Evolutionary conservation across 2,329 filamentous ascomycete genomes (phyloP), one percentile per base, ranked within the genome.

Genomic region (Cytospora mali): DNA sequence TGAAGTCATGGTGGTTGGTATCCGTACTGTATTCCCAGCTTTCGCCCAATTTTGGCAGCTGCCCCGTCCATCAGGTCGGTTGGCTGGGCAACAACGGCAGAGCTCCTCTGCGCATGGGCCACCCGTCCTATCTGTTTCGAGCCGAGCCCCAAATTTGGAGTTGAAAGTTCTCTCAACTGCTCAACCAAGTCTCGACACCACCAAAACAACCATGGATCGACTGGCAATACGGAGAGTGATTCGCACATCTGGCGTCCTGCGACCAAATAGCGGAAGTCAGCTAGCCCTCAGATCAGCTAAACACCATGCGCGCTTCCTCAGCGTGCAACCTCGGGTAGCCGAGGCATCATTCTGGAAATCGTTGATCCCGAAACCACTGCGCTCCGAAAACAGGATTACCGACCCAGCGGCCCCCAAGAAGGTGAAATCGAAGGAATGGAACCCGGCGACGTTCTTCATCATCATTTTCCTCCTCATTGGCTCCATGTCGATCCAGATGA

Each of bases 401-500:
- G 69, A 75, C 58, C 74, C 70, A 59, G 71, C 70, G 65, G 71
- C 69, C 18, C 70, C 66, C 49, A 77, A 77, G 70, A 75, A 77
- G 35, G 70, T 74, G 27, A 84, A 81, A 67, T 77, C 82, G 18
- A 88, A 85, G 71, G 84, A 87, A 68, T 91, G 89, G 88, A 94
- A 94, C 69, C 90, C 91, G 3, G 90, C 90, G 23, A 93, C 88
- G 0, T 94, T 92, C 71, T 95, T 88, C 74, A 91, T 94, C 68
- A 80, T 88, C 69, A 91, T 94, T 66, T 93, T 93, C 71, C 80
- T 93, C 48, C 83, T 98, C 66, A 94, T 98, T 67, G 96, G 96
- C 4, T 97, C 92, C 66, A 96, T 97, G 82, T 91, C 94, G 16
- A 97, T 99, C 69, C 91, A 97, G 71, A 91, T 95, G 82, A 89